These are phyloP conservation scores for Rhododendron molle DNA, from an alignment of 148 eudicot species.

Conservation along the genomic window DNA sequence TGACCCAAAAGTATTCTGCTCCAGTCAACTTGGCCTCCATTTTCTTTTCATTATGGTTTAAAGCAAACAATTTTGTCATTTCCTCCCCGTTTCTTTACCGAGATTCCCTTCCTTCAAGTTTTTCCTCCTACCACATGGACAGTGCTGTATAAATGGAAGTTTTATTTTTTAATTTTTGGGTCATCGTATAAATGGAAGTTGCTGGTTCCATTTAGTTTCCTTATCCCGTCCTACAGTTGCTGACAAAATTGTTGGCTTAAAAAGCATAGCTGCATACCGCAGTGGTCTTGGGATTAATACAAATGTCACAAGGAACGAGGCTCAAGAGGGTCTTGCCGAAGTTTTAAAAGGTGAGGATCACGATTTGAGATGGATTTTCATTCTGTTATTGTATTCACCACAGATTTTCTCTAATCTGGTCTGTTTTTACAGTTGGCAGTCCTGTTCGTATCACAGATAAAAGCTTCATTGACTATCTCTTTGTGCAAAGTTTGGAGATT, in stretches of 20 bases:
- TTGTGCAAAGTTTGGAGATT: constrained; percentile 72
- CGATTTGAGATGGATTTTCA: constrained; percentile 4
- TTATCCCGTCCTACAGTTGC: constrained; percentile 54
- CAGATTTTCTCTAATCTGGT: constrained; percentile 5
- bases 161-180: no score
- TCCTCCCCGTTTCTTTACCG: background rate
- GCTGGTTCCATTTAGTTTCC: constrained; percentile 30
- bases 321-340: constrained; percentile 72
- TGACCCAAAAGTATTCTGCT: background rate
- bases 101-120: constrained; percentile 5
- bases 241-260: constrained; percentile 58
- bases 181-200: background rate
- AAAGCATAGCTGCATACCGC: constrained; percentile 97
- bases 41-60: background rate
- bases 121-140: background rate
- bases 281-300: constrained; percentile 90
- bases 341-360: constrained; percentile 55
- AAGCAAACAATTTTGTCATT: background rate
- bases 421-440: constrained; percentile 52
- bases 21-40: background rate
- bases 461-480: constrained; percentile 73
- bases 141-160: background rate
- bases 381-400: background rate
- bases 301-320: constrained; percentile 59
- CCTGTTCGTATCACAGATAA: constrained; percentile 74